phyloP scores from a whole-genome alignment of 306 rosid species.

The Canavalia ensiformis region DNA sequence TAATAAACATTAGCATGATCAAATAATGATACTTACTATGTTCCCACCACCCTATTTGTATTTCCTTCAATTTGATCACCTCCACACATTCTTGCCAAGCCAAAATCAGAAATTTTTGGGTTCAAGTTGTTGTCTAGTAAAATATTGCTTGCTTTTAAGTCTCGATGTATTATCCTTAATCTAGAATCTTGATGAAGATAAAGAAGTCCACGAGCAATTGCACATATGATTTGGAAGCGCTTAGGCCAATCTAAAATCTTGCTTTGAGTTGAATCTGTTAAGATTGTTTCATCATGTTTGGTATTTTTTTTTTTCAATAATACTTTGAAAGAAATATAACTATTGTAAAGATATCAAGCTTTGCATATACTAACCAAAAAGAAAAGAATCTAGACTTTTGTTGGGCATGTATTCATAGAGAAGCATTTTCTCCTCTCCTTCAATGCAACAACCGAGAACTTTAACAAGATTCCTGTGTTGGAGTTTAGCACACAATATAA shows the following conservation, averaged over 20 bases:
- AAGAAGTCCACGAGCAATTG: constrained; percentile 46
- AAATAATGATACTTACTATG: constrained; percentile 40
- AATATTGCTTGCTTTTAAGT: constrained; percentile 54
- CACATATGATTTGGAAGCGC: constrained; percentile 38
- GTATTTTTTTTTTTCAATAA: neutral
- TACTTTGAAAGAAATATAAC: neutral
- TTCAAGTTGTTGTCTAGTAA: constrained; percentile 40
- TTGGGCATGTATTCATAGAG: constrained; percentile 50
- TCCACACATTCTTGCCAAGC: constrained; percentile 39
- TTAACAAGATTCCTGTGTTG: constrained; percentile 43
- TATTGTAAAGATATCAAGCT: neutral
- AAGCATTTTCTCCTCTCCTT: constrained; percentile 35
- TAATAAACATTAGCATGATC: neutral
- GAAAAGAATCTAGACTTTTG: constrained; percentile 50
- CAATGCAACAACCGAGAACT: constrained; percentile 42
- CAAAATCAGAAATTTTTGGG: constrained; percentile 54
- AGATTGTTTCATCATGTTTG: neutral
- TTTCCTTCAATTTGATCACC: constrained; percentile 39
- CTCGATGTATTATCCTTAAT: constrained; percentile 47
- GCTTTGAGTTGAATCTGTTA: constrained; percentile 18
- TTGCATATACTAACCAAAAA: constrained; percentile 49
- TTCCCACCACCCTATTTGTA: constrained; percentile 36
- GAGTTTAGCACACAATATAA: constrained; percentile 37
- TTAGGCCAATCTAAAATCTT: constrained; percentile 40
- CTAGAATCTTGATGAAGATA: constrained; percentile 57